Evolutionary conservation across 2,329 filamentous ascomycete species (phyloP), one percentile per base, ranked within the genome.

Genomic region (Xylariales sp.): DNA sequence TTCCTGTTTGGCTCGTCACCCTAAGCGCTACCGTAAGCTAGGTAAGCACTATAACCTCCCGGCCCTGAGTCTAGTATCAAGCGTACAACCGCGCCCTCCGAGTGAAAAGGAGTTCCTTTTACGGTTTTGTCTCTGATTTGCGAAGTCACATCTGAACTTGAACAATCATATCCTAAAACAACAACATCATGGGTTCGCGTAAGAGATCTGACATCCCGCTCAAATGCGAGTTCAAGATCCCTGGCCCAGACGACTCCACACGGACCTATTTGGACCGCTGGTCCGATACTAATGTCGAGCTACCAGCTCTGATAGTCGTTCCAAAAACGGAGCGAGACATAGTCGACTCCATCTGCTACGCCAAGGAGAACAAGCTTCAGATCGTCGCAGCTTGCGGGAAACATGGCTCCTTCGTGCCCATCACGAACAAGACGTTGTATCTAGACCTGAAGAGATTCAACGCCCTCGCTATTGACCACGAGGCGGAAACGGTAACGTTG

Each of bases 281-380:
- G 35, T 38, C 35, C 10, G 21, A 38, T 15, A 38, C 35, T 5
- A 28, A 28, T 4, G 24, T 38, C 10, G 3, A 10, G 12, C 24
- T 12, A 12, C 24, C 35, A n/a, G 20, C 35, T 28, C 8, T 38
- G 21, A 24, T 28, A 10, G 24, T 38, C 21, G 8, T n/a, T 14
- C 35, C 35, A 11, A 24, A 27, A 12, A 38, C 20, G n/a, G 35
- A 38, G 24, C 3, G n/a, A 29, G 35, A 38, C n/a, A 24, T 38
- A 8, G 15, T 24, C 4, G 35, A 19, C 16, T 19, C 35, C 15
- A 38, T 38, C 14, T 9, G 11, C 9, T 4, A 24, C 6, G 35
- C 35, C 8, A 25, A 24, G 20, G 15, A 4, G 3, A 25, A 38
- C 8, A 5, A 20, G 6, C 10, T 38, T 5, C 12, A 5, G 10